Base-by-base conservation (phyloP, 345 rosid genomes). In the Euphorbia lathyris region DNA sequence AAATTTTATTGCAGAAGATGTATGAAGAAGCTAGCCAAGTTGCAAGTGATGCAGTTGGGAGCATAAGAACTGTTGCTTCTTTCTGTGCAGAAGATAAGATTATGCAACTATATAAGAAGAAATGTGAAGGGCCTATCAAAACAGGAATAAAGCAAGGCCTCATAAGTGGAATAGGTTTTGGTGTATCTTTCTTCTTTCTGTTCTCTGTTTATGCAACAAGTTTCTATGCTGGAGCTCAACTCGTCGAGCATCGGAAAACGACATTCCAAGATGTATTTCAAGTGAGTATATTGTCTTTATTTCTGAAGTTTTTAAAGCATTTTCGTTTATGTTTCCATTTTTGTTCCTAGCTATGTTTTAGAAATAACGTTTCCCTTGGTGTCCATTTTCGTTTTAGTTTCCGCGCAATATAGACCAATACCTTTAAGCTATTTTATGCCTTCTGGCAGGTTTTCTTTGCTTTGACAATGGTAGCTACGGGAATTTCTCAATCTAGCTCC, bases 1-100 rank as follows among this genome's bases (percentile, higher is more conserved):
- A 40, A 40, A 40, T 40, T 40, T n/a, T 48, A 20, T 42, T 78
- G 74, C 85, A 93, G 97, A 73, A 67, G 79, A 87, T 83, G 93
- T 93, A 93, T 11, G 96, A 88, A 83, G 90, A 93, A 74, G 97
- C 97, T 7, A 93, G 97, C 74, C 93, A 89, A 83, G 92, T 90
- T 48, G 98, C 98, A 11, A 86, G 73, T 20, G 97, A 93, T 61
- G 98, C 98, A 25, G 96, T 90, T 4, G 95, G 38, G 7, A 34
- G 95, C 66, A 90, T 92, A 63, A 83, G 98, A 78, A 88, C 98
- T 7, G 91, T 90, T 52, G 90, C 97, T 63, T 93, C 97, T 3
- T 93, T 86, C 77, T 90, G 97, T 69, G 93, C 93, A 0, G 98
- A 90, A 70, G 96, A 88, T 68, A 93, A 85, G 73, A 86, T 90